Conservation (phyloP, 805 yeast species). For the Metschnikowia santaceciliae region DNA sequence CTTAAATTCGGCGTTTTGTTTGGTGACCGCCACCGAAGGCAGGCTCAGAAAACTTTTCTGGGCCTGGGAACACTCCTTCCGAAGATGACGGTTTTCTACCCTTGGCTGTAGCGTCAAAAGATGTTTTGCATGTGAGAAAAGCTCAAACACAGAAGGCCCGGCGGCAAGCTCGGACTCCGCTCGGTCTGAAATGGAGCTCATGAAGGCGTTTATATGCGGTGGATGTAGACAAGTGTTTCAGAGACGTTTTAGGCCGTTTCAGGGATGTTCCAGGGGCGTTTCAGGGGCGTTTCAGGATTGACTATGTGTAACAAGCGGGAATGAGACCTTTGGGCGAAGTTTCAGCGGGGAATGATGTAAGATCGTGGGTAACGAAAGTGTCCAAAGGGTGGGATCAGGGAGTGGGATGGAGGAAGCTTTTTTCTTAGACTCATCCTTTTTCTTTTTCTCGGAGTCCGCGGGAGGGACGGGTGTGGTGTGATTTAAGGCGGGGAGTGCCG, state of each 20-base stretch:
- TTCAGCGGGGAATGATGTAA: too few species aligned
- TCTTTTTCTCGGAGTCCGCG: background rate
- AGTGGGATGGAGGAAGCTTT: background rate
- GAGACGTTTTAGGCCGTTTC: too few species aligned
- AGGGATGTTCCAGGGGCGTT: too few species aligned
- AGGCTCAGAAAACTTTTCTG: conserved; percentile 19
- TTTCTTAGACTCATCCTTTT: background rate
- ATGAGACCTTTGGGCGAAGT: too few species aligned
- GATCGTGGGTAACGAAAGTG: background rate
- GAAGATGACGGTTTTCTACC: conserved; percentile 35
- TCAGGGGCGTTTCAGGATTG: too few species aligned
- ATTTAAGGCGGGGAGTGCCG: background rate
- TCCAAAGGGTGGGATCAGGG: background rate
- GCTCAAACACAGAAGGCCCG: conserved; percentile 38
- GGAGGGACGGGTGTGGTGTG: conserved; percentile 2
- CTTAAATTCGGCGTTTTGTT: background rate
- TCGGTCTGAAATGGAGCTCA: conserved; percentile 2
- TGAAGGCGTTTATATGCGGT: background rate
- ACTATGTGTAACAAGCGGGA: too few species aligned
- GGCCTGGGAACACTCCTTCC: conserved; percentile 29
- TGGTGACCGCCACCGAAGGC: conserved; percentile 1
- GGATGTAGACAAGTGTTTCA: background rate
- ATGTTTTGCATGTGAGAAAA: conserved; percentile 39
- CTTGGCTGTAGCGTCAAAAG: conserved; percentile 36
- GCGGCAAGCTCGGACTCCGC: conserved; percentile 12